Evolutionary conservation across 257 asterid genomes (phyloP), one percentile per base, ranked within the genome.

Genomic region (Ocimum tenuiflorum): DNA sequence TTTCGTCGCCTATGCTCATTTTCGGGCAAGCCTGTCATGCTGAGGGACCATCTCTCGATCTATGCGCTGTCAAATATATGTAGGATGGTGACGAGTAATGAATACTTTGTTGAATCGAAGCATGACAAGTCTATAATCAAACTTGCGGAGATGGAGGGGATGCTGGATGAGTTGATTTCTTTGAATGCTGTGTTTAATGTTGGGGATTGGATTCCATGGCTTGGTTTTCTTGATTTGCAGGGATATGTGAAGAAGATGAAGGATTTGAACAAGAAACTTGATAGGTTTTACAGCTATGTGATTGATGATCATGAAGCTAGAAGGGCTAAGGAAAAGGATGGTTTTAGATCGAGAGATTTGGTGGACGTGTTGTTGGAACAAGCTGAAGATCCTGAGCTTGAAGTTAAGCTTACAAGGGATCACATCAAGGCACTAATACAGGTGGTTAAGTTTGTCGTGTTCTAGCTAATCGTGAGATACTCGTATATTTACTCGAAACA

Each of bases 211-310:
- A 71, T 83, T 33, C 85, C 85, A 4, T 83, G 84, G 82, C 58
- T 82, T 1, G 8, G 45, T 17, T 75, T 50, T 10, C 77, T 82
- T 24, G 86, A 80, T 51, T 4, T 80, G 4, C 84, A 80, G 47
- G 88, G 86, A 6, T 68, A 80, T 73, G 80, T 75, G 10, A 80
- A 71, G 72, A 61, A 55, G 36, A 83, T 83, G 86, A 83, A 78
- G 47, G 78, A 29, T 14, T 19, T 78, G 58, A 1, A 36, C 14
- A 68, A 72, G 65, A 80, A 61, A 15, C 27, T 80, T 1, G 88
- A 83, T 33, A 62, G 59, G 41, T 54, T 54, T 54, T n/a, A 54
- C 8, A 29, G 10, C 42, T 17, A 23, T 3, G 60, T 54, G 42
- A 29, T 54, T 5, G 60, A 27, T 27, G 42, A 54, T 54, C 80